A percentile compares a stretch with the other conserved stretches of the same genome.
Evolutionary conservation across 2,329 filamentous ascomycete species (phyloP).

Genomic region (Hypoxylon sp.): DNA sequence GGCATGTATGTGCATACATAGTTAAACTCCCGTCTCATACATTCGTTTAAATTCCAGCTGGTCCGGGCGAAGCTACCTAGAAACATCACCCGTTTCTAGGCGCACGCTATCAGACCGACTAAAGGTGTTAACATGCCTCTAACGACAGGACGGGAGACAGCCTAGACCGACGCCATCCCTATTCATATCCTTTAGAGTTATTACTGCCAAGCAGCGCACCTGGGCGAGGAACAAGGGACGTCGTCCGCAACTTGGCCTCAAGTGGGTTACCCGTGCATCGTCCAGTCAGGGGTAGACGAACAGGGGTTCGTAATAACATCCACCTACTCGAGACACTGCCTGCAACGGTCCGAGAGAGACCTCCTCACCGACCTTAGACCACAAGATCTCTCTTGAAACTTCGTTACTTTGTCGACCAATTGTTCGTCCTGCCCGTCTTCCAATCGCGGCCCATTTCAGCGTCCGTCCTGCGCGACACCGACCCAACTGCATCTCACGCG

Average conservation of each 20-base stretch:
- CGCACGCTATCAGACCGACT: background rate
- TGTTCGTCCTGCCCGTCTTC: constrained; percentile 20
- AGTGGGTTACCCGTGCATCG: constrained; percentile 37
- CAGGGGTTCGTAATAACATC: constrained; percentile 42
- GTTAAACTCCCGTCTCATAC: background rate
- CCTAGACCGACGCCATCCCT: background rate
- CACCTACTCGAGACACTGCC: constrained; percentile 50
- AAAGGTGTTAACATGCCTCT: no score
- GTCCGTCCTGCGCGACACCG: constrained; percentile 22
- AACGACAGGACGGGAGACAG: background rate
- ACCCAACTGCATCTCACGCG: constrained; percentile 20
- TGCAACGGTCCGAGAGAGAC: constrained; percentile 49
- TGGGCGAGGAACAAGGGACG: background rate
- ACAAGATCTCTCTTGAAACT: constrained; percentile 34
- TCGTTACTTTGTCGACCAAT: constrained; percentile 41
- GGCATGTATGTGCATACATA: background rate
- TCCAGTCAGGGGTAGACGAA: constrained; percentile 36
- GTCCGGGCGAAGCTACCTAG: background rate
- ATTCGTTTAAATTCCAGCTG: constrained; percentile 16
- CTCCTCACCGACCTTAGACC: constrained; percentile 44
- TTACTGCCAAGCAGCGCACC: background rate
- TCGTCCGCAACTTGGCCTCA: no score
- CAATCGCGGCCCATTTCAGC: constrained; percentile 27
- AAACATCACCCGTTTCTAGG: background rate
- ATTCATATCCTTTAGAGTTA: background rate